A percentile compares a stretch with the other conserved stretches of the same genome.
Conservation (phyloP, 2,329 filamentous ascomycete species). For the Microsporum audouinii region DNA sequence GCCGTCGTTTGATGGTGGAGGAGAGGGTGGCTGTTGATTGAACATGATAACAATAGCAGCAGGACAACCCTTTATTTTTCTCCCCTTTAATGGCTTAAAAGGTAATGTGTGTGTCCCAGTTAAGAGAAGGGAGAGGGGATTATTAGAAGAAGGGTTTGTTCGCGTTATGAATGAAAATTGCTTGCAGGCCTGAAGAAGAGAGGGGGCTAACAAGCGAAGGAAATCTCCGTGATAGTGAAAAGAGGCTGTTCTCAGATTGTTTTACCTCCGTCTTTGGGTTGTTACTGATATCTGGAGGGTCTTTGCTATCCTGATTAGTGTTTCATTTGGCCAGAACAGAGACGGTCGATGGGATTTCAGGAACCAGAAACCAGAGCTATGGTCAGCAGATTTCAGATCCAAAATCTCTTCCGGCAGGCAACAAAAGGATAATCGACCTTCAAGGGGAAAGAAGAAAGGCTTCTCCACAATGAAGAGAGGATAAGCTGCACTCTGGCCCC, state of each 20-base stretch:
- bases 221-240: background rate
- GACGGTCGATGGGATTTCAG: background rate
- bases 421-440: background rate
- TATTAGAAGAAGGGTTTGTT: slow-evolving; percentile 4
- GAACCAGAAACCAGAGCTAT: background rate
- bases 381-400: background rate
- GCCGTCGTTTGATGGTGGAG: slow-evolving; percentile 14
- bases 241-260: background rate
- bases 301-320: background rate
- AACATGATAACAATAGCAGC: slow-evolving; percentile 10
- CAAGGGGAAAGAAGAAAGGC: background rate
- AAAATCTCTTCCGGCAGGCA: background rate
- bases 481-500: background rate
- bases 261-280: background rate
- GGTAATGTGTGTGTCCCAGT: background rate
- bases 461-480: background rate
- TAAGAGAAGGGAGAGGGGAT: background rate
- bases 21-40: slow-evolving; percentile 13
- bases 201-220: background rate
- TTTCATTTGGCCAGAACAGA: background rate
- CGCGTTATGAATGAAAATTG: slow-evolving; percentile 4
- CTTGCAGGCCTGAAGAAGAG: background rate
- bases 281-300: background rate
- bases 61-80: slow-evolving; percentile 2
- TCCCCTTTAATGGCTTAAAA: background rate